Conservation (phyloP, 2,329 filamentous ascomycete species). For the Cyphellophora attinorum region DNA sequence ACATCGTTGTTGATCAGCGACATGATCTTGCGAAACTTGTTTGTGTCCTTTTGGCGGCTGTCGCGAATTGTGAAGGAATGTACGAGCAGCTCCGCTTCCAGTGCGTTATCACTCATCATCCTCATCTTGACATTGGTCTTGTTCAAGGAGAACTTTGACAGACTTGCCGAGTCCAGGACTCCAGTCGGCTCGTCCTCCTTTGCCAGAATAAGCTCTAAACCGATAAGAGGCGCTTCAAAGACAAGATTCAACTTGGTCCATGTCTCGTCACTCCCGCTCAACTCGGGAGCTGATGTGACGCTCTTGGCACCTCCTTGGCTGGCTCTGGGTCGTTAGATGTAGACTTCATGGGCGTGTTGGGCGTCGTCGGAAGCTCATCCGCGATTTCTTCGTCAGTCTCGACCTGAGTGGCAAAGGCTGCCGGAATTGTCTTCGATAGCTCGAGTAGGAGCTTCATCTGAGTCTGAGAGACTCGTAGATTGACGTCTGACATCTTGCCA, state of each 20-base stretch:
- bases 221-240: conserved; percentile 80
- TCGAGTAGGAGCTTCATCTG: conserved; percentile 86
- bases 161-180: conserved; percentile 65
- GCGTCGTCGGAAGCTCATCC: conserved; percentile 56
- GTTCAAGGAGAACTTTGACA: conserved; percentile 91
- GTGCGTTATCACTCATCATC: conserved; percentile 81
- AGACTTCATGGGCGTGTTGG: conserved; percentile 38
- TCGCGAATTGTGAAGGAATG: conserved; percentile 93
- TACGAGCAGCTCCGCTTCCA: conserved; percentile 88
- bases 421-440: conserved; percentile 76
- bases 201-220: conserved; percentile 75
- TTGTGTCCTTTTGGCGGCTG: conserved; percentile 76
- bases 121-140: conserved; percentile 84
- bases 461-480: conserved; percentile 77
- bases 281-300: conserved; percentile 56
- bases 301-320: conserved; percentile 31
- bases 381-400: conserved; percentile 65
- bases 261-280: conserved; percentile 56
- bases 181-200: conserved; percentile 68
- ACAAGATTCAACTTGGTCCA: conserved; percentile 93
- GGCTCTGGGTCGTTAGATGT: conserved; percentile 33
- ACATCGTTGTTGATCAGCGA: conserved; percentile 88
- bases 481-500: conserved; percentile 86
- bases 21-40: conserved; percentile 98
- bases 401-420: conserved; percentile 68